Evolutionary conservation across 1,284 basidiomycete species (phyloP).

Genomic region (Sphaerobolus stellatus): DNA sequence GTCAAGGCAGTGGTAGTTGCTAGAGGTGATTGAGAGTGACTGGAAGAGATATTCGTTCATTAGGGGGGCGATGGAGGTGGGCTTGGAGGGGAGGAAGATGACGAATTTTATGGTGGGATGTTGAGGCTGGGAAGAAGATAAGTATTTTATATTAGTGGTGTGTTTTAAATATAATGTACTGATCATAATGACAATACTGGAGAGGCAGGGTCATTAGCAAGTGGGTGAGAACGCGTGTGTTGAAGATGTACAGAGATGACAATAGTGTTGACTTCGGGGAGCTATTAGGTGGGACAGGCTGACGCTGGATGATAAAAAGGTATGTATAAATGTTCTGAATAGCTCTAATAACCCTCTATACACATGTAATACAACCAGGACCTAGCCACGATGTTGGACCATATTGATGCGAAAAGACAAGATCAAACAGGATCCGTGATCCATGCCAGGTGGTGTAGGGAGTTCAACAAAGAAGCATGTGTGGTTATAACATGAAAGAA

Average conservation of each 20-base stretch:
- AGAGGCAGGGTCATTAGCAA: not conserved
- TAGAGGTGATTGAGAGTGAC: constrained; percentile 40
- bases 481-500: constrained; percentile 35
- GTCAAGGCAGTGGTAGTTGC: constrained; percentile 57
- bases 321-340: not conserved
- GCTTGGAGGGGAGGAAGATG: constrained; percentile 14
- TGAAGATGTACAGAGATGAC: constrained; percentile 50
- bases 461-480: constrained; percentile 72
- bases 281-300: constrained; percentile 56
- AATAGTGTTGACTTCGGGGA: constrained; percentile 65
- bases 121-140: constrained; percentile 45
- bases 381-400: constrained; percentile 54
- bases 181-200: constrained; percentile 74
- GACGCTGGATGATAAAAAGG: constrained; percentile 37
- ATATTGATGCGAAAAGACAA: constrained; percentile 65
- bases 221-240: not conserved
- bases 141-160: not conserved
- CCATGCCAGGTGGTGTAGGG: constrained; percentile 50
- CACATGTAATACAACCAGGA: constrained; percentile 58
- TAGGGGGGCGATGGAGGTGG: constrained; percentile 49
- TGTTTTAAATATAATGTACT: constrained; percentile 36
- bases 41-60: constrained; percentile 53
- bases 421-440: constrained; percentile 66
- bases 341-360: constrained; percentile 9
- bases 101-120: constrained; percentile 50